phyloP scores from a whole-genome alignment of 2,329 filamentous ascomycete genomes.

The Paraphoma sp. region DNA sequence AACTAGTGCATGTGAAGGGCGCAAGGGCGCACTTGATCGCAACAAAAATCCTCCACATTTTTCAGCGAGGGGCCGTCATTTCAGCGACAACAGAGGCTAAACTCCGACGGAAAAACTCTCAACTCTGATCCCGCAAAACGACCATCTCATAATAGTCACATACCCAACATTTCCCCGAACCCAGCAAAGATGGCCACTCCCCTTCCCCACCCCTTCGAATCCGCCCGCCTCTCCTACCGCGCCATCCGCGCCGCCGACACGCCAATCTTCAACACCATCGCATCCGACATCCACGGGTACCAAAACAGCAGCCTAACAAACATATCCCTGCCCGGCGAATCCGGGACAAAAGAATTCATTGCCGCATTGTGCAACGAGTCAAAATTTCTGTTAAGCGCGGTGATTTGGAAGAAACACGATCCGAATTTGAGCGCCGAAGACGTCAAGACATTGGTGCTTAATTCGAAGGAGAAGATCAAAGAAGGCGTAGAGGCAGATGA shows the following conservation, averaged over 20 bases:
- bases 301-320: constrained; percentile 34
- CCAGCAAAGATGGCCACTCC: constrained; percentile 1
- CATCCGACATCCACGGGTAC: constrained; percentile 30
- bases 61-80: no score
- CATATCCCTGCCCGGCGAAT: constrained; percentile 18
- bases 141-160: no score
- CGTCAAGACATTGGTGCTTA: background rate
- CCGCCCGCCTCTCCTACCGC: constrained; percentile 31
- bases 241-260: constrained; percentile 30
- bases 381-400: constrained; percentile 27
- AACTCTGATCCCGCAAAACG: no score
- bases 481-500: background rate
- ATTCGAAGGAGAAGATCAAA: background rate
- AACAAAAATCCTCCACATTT: no score
- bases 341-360: constrained; percentile 22
- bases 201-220: constrained; percentile 25
- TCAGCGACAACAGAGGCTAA: no score
- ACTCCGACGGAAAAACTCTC: no score
- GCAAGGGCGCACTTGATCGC: no score
- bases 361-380: constrained; percentile 15
- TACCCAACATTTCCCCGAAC: no score
- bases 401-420: constrained; percentile 25
- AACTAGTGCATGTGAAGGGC: no score
- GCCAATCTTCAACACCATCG: constrained; percentile 31
- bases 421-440: no score